phyloP scores from a whole-genome alignment of 768 basidiomycete genomes.

The Collybia sordida region DNA sequence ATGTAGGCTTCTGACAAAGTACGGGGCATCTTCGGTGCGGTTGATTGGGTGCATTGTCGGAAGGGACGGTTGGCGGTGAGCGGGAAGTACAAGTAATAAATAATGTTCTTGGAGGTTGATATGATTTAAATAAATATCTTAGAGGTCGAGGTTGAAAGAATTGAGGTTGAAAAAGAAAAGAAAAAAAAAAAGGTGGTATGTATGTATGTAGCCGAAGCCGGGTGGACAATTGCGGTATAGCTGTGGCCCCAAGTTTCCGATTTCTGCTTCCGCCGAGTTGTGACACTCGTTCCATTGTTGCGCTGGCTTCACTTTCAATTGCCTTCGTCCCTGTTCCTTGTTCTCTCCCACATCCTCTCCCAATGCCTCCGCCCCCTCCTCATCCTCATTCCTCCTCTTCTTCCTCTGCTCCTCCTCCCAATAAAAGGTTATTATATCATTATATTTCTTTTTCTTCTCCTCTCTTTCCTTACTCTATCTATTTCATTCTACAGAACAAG shows the following conservation, averaged over 20 bases:
- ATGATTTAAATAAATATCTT: no score
- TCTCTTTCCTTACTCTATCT: slow-evolving; percentile 17
- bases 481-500: slow-evolving; percentile 37
- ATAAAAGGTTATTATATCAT: slow-evolving; percentile 33
- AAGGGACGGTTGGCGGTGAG: not conserved
- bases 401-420: slow-evolving; percentile 18
- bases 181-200: slow-evolving; percentile 12
- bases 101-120: no score
- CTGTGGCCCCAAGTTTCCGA: slow-evolving; percentile 13
- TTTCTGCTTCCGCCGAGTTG: slow-evolving; percentile 26
- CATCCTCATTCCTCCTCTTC: slow-evolving; percentile 21
- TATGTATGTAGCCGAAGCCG: slow-evolving; percentile 10
- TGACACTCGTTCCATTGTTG: slow-evolving; percentile 39
- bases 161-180: slow-evolving; percentile 2
- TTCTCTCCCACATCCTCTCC: slow-evolving; percentile 46
- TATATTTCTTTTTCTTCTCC: slow-evolving; percentile 14
- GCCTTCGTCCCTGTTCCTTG: slow-evolving; percentile 28
- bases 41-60: not conserved
- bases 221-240: slow-evolving; percentile 12
- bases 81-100: no score
- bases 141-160: slow-evolving; percentile 2
- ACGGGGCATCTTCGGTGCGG: slow-evolving; percentile 18
- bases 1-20: not conserved
- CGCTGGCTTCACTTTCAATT: slow-evolving; percentile 16
- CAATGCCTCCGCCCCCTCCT: slow-evolving; percentile 13